Percentiles rank a stretch among this genome's conserved stretches.
Evolutionary conservation across 1,284 basidiomycete genomes (phyloP).

Genomic region (Apiotrichum siamense): DNA sequence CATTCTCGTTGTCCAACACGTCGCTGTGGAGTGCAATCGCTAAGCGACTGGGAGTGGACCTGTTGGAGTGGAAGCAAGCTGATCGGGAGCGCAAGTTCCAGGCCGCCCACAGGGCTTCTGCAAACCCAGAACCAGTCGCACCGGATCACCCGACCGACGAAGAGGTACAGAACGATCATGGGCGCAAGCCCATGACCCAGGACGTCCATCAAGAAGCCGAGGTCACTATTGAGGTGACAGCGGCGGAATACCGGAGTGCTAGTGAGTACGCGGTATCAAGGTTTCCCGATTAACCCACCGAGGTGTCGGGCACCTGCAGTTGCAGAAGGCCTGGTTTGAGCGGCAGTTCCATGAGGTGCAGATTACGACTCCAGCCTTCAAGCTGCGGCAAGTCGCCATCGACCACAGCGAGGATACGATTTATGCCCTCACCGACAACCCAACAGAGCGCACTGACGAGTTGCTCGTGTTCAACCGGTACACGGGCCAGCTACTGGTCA

Average conservation of each 20-base stretch:
- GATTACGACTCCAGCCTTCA: constrained; percentile 3
- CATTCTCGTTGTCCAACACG: constrained; percentile 12
- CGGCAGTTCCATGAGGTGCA: constrained; percentile 3
- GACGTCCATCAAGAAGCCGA: no score
- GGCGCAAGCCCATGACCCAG: no score
- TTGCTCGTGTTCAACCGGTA: constrained; percentile 7
- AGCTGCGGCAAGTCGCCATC: not conserved
- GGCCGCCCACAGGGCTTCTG: no score
- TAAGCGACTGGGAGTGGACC: constrained; percentile 17
- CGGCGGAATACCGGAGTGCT: not conserved
- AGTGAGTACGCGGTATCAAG: constrained; percentile 7
- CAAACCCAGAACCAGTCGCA: no score
- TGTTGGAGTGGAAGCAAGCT: constrained; percentile 1
- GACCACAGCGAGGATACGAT: constrained; percentile 4
- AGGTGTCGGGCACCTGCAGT: not conserved
- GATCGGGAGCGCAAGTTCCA: not conserved
- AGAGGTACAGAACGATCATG: no score
- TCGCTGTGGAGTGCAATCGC: constrained; percentile 20
- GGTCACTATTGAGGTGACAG: no score
- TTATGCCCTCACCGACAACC: constrained; percentile 3
- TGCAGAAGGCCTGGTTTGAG: constrained; percentile 7
- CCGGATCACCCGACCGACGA: no score
- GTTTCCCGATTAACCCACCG: not conserved
- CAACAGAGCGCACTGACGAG: not conserved
- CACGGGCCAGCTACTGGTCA: constrained; percentile 5